phyloP scores from a whole-genome alignment of 2,329 filamentous ascomycete genomes.

The Malbranchea zuffiana region DNA sequence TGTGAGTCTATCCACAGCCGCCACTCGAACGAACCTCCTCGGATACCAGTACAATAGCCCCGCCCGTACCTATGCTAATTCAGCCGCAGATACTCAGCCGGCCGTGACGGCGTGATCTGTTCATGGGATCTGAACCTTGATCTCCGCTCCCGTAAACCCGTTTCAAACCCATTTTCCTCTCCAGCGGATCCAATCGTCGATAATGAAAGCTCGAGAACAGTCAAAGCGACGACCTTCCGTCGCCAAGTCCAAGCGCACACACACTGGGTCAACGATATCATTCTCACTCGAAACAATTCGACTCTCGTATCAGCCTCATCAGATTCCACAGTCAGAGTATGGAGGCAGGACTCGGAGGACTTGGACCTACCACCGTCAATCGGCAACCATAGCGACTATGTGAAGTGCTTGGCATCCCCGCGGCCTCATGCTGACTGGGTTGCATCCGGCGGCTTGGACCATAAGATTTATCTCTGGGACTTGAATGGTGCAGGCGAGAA shows the following conservation, averaged over 20 bases:
- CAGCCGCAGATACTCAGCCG: constrained; percentile 76
- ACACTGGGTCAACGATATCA: constrained; percentile 92
- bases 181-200: constrained; percentile 15
- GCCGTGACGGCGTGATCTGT: constrained; percentile 89
- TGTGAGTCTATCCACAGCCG: constrained; percentile 45
- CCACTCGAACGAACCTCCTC: constrained; percentile 8
- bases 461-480: constrained; percentile 90
- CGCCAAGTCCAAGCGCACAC: constrained; percentile 71
- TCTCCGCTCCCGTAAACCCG: constrained; percentile 31
- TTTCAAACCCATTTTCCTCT: constrained; percentile 26
- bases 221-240: constrained; percentile 43
- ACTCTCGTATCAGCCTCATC: constrained; percentile 82
- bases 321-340: constrained; percentile 86
- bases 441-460: constrained; percentile 83
- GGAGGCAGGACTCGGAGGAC: constrained; percentile 62
- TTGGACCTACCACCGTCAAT: constrained; percentile 59
- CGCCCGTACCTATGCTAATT: constrained; percentile 15
- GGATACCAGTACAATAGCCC: constrained; percentile 8
- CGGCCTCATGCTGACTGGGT: constrained; percentile 66
- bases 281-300: constrained; percentile 63
- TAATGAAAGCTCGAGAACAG: constrained; percentile 15
- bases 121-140: constrained; percentile 83
- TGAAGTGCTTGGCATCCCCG: constrained; percentile 83
- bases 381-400: constrained; percentile 89
- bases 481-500: constrained; percentile 76